phyloP scores from a whole-genome alignment of 2,329 filamentous ascomycete genomes.

The Elsinoe ampelina region DNA sequence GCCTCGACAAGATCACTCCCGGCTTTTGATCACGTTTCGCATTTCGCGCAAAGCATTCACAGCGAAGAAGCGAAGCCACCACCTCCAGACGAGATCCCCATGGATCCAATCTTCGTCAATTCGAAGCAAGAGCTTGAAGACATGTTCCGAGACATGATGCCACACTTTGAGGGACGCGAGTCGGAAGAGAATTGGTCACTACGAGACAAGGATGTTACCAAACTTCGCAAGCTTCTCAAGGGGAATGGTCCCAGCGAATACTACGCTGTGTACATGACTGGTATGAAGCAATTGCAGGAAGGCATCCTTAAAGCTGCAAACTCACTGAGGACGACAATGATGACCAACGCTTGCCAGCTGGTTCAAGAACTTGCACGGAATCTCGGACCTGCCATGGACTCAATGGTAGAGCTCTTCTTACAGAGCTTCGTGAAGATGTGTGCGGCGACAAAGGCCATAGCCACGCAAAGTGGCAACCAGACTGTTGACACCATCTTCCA shows the following conservation, averaged over 20 bases:
- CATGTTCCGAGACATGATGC: constrained; percentile 69
- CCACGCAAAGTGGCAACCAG: constrained; percentile 69
- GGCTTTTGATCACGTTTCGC: constrained; percentile 35
- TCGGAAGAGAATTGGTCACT: constrained; percentile 85
- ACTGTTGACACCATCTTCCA: constrained; percentile 75
- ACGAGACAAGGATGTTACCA: constrained; percentile 70
- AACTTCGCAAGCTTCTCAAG: constrained; percentile 66
- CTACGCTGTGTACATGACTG: constrained; percentile 57
- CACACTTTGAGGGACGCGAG: constrained; percentile 77
- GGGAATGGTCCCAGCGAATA: constrained; percentile 79
- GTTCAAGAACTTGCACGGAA: constrained; percentile 75
- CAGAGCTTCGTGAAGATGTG: constrained; percentile 85
- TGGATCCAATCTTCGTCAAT: constrained; percentile 76
- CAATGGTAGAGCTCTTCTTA: constrained; percentile 82
- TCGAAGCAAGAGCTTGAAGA: constrained; percentile 84
- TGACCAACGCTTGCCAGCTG: constrained; percentile 73
- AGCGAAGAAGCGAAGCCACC: constrained; percentile 45
- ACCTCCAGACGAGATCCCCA: constrained; percentile 56
- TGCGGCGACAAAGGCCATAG: constrained; percentile 85
- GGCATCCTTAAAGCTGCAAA: constrained; percentile 78
- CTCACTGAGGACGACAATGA: constrained; percentile 81
- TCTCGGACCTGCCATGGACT: constrained; percentile 70
- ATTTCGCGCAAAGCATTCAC: constrained; percentile 35
- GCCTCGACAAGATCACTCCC: constrained; percentile 35
- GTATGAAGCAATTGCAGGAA: constrained; percentile 67